Base-by-base conservation (phyloP, 768 basidiomycete species). In the Hemileccinum impolitum region DNA sequence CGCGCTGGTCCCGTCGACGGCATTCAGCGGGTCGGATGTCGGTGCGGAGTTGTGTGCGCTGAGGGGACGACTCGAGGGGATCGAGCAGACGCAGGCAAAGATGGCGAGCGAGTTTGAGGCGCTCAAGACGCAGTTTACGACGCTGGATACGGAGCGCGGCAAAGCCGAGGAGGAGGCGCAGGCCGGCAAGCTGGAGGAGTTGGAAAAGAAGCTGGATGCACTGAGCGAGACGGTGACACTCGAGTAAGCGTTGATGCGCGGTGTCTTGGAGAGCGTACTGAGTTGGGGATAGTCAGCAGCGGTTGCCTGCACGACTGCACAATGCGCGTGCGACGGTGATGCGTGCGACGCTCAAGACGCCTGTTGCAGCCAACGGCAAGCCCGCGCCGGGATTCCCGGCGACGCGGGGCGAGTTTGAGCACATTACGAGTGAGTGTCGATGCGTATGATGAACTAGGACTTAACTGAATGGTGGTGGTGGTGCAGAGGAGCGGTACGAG, bases 401-500 rank as follows among this genome's bases (percentile, higher is more conserved):
- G 4, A 66, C 70, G 1, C 67, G 70, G 43, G 73, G 73, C 46
- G 73, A 75, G 52, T 75, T 74, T 44, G 73, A 75, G 53, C 72
- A 74, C 53, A 64, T 75, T n/a, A 75, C 72, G 15, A 75, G 73
- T 75, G 36, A 46, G 55, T 45, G n/a, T n/a, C n/a, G n/a, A n/a
- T n/a, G n/a, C n/a, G n/a, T 4, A 14, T 15, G 28, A 30, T 12
- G 2, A 9, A 3, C 4, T 30, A 8, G 2, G 9, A 30, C 8
- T 30, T 12, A 30, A 30, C 28, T 30, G 28, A 8, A 12, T 12
- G 11, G n/a, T n/a, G n/a, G n/a, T n/a, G n/a, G n/a, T n/a, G n/a
- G n/a, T n/a, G n/a, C n/a, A n/a, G 31, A 31, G 67, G 73, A 75
- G 37, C 69, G 73, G 1, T 75, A 75, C 55, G 72, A 74, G 32